A percentile compares a stretch with the other conserved stretches of the same genome.
These are phyloP conservation scores for Teunomyces funiuensis DNA, from an alignment of 805 yeast genomes.

Conservation along the genomic window DNA sequence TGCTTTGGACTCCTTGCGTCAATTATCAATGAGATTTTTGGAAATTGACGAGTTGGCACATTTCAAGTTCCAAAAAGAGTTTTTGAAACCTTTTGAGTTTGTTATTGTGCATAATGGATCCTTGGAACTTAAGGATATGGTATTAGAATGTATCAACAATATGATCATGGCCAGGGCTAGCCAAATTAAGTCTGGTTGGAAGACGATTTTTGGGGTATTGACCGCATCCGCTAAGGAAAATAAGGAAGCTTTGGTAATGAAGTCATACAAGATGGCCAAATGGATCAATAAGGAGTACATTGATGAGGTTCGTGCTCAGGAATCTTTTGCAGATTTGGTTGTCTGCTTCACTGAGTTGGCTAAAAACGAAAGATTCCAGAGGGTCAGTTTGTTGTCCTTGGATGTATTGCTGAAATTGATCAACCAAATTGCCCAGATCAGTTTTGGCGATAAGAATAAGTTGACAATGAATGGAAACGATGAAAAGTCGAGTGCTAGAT, in stretches of 20 bases:
- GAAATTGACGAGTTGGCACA: constrained; percentile 93
- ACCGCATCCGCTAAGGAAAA: constrained; percentile 67
- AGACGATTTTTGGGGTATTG: constrained; percentile 77
- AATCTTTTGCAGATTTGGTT: constrained; percentile 65
- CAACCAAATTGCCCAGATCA: constrained; percentile 52
- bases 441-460: constrained; percentile 23
- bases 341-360: constrained; percentile 76
- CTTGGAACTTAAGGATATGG: constrained; percentile 79
- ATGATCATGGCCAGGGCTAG: constrained; percentile 75
- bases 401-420: constrained; percentile 68
- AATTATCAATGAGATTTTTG: constrained; percentile 85
- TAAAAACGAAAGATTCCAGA: constrained; percentile 81
- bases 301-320: constrained; percentile 65
- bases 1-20: constrained; percentile 92
- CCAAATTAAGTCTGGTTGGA: constrained; percentile 91
- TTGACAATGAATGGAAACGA: constrained; percentile 13
- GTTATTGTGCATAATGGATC: constrained; percentile 68
- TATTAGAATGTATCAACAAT: constrained; percentile 82
- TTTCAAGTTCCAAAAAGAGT: constrained; percentile 93
- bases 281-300: constrained; percentile 62
- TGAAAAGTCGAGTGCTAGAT: constrained; percentile 16
- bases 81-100: constrained; percentile 84
- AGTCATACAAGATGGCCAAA: constrained; percentile 62
- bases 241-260: constrained; percentile 58
- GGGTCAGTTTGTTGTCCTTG: constrained; percentile 74